Evolutionary conservation across 2,329 filamentous ascomycete species (phyloP), one percentile per base, ranked within the genome.

Genomic region (Ustilaginoidea virens): DNA sequence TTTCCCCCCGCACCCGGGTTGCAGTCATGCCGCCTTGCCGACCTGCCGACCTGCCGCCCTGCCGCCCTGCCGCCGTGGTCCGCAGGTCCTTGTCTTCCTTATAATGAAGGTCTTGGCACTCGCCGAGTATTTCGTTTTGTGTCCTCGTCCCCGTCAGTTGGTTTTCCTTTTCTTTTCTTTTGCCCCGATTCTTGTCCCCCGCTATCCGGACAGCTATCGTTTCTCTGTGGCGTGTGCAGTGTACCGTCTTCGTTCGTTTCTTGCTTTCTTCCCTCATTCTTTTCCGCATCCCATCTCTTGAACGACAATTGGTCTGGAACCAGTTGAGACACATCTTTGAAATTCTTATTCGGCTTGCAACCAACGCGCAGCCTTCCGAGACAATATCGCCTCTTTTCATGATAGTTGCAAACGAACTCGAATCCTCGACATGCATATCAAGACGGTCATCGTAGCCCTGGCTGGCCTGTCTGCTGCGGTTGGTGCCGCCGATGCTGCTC

Each of bases 381-480:
- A 21, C 19, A 21, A 21, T 21, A 7, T 21, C 22, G n/a, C 14
- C 22, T 24, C 22, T n/a, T n/a, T n/a, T n/a, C n/a, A n/a, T n/a
- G n/a, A n/a, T n/a, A n/a, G n/a, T n/a, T n/a, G n/a, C n/a, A n/a
- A n/a, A n/a, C n/a, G 26, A 32, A 37, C 15, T 16, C 14, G 13
- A 8, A 21, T 16, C 22, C 13, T 16, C 7, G 24, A 21, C 27
- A 71, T 70, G 66, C 58, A 66, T 45, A 44, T 67, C 45, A 66
- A 67, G 47, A 53, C 52, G 34, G 42, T 63, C 26, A 39, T 68
- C 35, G 35, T 64, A 27, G 55, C 61, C 52, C 55, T 70, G 14
- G 36, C 65, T 46, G 58, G 66, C 48, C 9, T 39, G 17, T 27
- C 29, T 5, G 27, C 24, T 16, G 33, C 25, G 25, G 44, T 53